Evolutionary conservation across 805 yeast species (phyloP).

Genomic region (Ogataea populi-albae): DNA sequence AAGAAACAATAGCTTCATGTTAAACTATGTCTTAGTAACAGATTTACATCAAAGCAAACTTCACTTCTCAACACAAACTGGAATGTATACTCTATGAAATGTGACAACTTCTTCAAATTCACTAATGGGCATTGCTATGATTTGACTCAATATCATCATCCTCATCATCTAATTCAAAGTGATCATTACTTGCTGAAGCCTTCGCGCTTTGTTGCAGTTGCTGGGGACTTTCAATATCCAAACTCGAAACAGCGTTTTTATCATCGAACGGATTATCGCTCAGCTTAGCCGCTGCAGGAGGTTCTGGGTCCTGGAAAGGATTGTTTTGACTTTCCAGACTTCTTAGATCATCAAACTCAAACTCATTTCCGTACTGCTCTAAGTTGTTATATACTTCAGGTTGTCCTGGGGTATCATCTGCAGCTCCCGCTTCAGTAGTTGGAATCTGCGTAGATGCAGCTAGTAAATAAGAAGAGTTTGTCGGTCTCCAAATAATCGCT

Average conservation of each 20-base stretch:
- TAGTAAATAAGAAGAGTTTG: slow-evolving; percentile 88
- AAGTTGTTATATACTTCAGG: slow-evolving; percentile 26
- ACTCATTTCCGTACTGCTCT: slow-evolving; percentile 47
- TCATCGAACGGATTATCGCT: slow-evolving; percentile 34
- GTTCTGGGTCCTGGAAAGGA: slow-evolving; percentile 26
- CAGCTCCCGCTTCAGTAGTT: slow-evolving; percentile 58
- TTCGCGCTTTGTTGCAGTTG: slow-evolving; percentile 25
- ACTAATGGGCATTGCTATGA: no score
- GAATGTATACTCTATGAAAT: no score
- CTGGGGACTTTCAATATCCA: slow-evolving; percentile 31
- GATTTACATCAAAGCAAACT: no score
- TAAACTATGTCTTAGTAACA: no score
- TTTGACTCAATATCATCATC: slow-evolving; percentile 21
- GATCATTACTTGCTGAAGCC: slow-evolving; percentile 17
- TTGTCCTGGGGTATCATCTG: slow-evolving; percentile 21
- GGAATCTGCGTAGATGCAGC: slow-evolving; percentile 94
- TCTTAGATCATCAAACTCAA: slow-evolving; percentile 57
- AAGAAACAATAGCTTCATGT: no score
- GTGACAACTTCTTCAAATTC: no score
- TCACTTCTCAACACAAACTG: no score
- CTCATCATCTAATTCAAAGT: slow-evolving; percentile 31
- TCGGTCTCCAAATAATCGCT: slow-evolving; percentile 96
- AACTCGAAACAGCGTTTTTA: slow-evolving; percentile 21
- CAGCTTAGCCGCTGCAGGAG: slow-evolving; percentile 2
- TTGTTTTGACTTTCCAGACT: slow-evolving; percentile 43